phyloP scores from a whole-genome alignment of 352 stramenopile genomes.

The Pythium rishiriense region DNA sequence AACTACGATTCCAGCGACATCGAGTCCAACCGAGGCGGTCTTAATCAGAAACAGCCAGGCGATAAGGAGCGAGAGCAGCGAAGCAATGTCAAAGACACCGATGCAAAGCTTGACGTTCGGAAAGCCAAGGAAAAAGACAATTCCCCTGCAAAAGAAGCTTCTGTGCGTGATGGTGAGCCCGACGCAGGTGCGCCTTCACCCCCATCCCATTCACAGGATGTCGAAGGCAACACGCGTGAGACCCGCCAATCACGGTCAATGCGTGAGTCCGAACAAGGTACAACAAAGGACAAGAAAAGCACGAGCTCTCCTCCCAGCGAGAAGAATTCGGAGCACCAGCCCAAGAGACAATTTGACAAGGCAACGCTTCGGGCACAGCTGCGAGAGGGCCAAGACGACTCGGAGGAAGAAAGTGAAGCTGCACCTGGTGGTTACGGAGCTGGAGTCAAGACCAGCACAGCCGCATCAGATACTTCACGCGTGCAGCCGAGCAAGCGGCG shows the following conservation, averaged over 20 bases:
- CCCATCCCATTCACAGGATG: background rate
- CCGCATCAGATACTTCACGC: conserved; percentile 18
- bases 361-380: conserved; percentile 24
- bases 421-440: background rate
- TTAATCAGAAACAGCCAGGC: background rate
- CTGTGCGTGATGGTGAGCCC: conserved; percentile 11
- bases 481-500: conserved; percentile 54
- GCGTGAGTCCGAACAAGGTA: conserved; percentile 17
- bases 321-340: conserved; percentile 1
- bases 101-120: background rate
- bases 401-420: conserved; percentile 17
- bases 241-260: conserved; percentile 23
- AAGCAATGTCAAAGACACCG: background rate
- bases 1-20: background rate
- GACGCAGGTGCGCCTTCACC: background rate
- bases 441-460: conserved; percentile 15
- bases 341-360: conserved; percentile 15
- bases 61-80: background rate
- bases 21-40: background rate
- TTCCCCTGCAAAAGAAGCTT: conserved; percentile 8
- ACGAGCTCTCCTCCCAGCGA: conserved; percentile 7
- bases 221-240: background rate
- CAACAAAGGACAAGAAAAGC: conserved; percentile 19
- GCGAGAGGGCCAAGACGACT: conserved; percentile 23
- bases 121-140: background rate